Base-by-base conservation (phyloP, 2,329 filamentous ascomycete genomes). In the Penicillium fuscoglaucum region DNA sequence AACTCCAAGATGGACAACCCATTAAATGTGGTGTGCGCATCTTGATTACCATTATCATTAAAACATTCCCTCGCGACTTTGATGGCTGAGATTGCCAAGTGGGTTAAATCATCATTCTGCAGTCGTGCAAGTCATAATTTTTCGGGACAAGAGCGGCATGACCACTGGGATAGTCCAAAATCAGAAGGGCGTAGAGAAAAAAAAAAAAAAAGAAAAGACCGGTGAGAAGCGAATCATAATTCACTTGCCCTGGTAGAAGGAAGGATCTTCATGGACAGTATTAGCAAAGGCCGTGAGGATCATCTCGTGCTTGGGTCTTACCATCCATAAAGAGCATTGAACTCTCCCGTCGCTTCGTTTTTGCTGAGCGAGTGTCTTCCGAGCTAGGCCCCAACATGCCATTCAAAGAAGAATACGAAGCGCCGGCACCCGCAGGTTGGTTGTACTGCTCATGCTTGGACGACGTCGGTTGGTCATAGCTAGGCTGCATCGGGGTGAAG, bases 401-500 rank as follows among this genome's bases (percentile, higher is more conserved):
- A 59, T 75, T 76, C 58, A 73, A 64, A n/a, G 75, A 73, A 31
- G 68, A 63, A 19, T 66, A 61, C 28, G 57, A 49, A 47, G 46
- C 57, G 33, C 60, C 57, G 53, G 65, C 41, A 52, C 61, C 58
- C 54, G 69, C 43, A 51, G 61, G 21, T 44, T 66, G 65, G 45
- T 66, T 66, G 46, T 72, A 68, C 26, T 68, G 67, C 13, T 73
- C 70, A 31, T 66, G 61, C 35, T 68, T 70, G 35, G 70, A 69
- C 44, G 69, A 70, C 41, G 66, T 60, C 40, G 64, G 58, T 47
- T 71, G 68, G 55, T 84, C 78, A 69, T 83, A 81, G 47, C 76
- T 77, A 17, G 79, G 79, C 51, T 82, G 80, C 55, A 83, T 70
- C 1, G 80, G 78, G 29, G 80, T 78, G 61, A 84, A 83, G 3